phyloP scores from a whole-genome alignment of 192 early-diverging fungal species.

The Umbelopsis ramanniana region DNA sequence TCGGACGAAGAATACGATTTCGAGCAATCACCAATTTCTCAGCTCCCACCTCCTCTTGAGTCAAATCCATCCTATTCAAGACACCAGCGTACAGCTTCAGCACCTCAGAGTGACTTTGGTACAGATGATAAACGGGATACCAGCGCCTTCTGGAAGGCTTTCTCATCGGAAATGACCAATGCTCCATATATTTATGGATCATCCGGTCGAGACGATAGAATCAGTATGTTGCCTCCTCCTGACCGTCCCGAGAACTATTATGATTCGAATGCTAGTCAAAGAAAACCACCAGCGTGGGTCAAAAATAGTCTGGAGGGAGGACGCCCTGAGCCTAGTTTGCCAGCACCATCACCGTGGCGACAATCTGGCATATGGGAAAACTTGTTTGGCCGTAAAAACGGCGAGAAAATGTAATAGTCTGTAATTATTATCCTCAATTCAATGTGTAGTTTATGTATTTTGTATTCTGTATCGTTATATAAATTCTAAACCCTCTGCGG shows the following conservation, averaged over 20 bases:
- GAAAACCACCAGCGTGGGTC: not conserved
- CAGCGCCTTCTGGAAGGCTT: constrained; percentile 7
- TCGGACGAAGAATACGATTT: not conserved
- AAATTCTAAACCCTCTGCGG: not conserved
- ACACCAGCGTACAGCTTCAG: not conserved
- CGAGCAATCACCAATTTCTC: not conserved
- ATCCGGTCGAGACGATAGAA: not conserved
- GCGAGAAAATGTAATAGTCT: not conserved
- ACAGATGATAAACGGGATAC: not conserved
- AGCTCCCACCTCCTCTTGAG: not conserved
- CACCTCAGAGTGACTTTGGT: not conserved
- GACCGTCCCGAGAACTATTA: constrained; percentile 11
- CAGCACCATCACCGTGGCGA: not conserved
- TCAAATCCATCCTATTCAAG: not conserved
- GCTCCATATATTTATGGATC: not conserved
- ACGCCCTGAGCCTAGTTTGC: not conserved
- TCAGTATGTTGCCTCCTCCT: constrained; percentile 1
- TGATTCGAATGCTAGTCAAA: not conserved
- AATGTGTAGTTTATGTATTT: not conserved
- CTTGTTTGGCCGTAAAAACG: constrained; percentile 9
- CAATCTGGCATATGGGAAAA: constrained; percentile 7
- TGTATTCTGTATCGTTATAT: too few relatives aligned
- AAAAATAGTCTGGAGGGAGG: constrained; percentile 13
- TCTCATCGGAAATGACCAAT: constrained; percentile 13
- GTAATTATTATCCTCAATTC: not conserved